Conservation (phyloP, 140 eudicot species). For the Oenanthe javanica region DNA sequence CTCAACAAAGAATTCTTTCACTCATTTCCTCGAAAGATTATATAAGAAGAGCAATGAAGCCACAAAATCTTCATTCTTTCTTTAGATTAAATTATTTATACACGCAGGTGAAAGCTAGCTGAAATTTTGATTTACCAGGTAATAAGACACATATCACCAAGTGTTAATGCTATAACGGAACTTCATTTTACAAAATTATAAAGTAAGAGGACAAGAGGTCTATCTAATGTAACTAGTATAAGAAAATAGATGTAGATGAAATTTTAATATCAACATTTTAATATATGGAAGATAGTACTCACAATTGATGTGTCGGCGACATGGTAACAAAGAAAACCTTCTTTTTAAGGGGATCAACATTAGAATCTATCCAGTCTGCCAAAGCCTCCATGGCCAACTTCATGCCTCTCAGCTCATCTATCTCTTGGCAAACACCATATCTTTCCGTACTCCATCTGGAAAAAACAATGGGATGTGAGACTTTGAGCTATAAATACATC, state of each 20-base stretch:
- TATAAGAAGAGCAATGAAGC: neutral
- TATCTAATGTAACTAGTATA: neutral
- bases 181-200: neutral
- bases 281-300: constrained; percentile 9
- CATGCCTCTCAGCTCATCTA: constrained; percentile 70
- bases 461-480: neutral
- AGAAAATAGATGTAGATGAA: neutral
- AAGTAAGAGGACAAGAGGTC: neutral
- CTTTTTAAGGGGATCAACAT: constrained; percentile 60
- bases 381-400: constrained; percentile 89
- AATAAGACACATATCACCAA: neutral
- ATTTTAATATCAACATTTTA: neutral
- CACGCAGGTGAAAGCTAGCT: neutral
- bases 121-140: neutral
- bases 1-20: neutral
- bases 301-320: constrained; percentile 91
- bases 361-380: constrained; percentile 75
- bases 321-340: constrained; percentile 82
- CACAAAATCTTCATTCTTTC: neutral
- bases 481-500: neutral
- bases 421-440: constrained; percentile 75
- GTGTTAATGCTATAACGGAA: neutral
- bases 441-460: constrained; percentile 67
- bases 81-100: neutral
- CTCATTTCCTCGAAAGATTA: neutral